phyloP scores from a whole-genome alignment of 148 eudicot species.

The Chenopodium formosanum region DNA sequence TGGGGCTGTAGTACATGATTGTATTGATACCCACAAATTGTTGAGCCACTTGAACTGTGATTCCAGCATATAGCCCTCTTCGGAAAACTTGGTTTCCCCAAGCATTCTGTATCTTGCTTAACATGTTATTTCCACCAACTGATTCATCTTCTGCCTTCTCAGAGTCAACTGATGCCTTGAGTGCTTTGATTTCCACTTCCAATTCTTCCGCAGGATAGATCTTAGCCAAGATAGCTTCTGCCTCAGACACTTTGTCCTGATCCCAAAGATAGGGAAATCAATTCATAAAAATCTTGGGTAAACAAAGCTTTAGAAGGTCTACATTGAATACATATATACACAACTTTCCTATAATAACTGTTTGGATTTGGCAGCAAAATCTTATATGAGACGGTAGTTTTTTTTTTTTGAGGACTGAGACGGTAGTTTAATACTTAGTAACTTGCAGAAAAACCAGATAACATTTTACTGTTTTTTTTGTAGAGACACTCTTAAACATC shows the following conservation, averaged over 20 bases:
- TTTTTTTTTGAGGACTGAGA: too few species aligned
- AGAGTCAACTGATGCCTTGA: constrained; percentile 51
- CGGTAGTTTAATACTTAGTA: too few species aligned
- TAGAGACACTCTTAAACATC: too few species aligned
- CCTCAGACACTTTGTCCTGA: constrained; percentile 57
- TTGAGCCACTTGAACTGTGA: constrained; percentile 86
- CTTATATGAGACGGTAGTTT: too few species aligned
- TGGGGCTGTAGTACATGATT: constrained; percentile 86
- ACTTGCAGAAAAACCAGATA: too few species aligned
- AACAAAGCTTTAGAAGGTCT: not conserved
- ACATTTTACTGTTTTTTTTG: too few species aligned
- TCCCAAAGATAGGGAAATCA: not conserved
- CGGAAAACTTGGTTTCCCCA: constrained; percentile 58
- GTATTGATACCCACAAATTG: constrained; percentile 86
- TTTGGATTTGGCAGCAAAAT: too few species aligned
- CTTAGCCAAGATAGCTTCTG: constrained; percentile 58
- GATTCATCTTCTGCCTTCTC: constrained; percentile 56
- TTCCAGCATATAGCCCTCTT: constrained; percentile 77
- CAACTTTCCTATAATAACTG: too few species aligned
- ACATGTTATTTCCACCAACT: constrained; percentile 35
- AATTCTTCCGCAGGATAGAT: constrained; percentile 66
- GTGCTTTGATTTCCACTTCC: constrained; percentile 62
- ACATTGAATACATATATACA: not conserved
- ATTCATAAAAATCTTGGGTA: not conserved
- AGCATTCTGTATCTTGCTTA: constrained; percentile 49